Evolutionary conservation across 352 stramenopile species (phyloP).

Genomic region (Phytophthora quininea): DNA sequence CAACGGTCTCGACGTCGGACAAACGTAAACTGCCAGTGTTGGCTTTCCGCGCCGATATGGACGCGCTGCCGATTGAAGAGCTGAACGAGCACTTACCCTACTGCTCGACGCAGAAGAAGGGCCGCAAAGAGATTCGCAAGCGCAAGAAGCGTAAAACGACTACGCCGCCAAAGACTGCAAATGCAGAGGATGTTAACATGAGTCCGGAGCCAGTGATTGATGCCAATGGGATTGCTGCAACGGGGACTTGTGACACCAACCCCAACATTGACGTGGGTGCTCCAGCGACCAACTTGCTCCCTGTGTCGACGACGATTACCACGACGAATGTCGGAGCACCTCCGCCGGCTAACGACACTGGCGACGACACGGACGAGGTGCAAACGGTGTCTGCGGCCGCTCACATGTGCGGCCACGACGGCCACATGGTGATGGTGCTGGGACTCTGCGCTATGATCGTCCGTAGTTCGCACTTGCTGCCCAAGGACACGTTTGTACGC

Average conservation of each 20-base stretch:
- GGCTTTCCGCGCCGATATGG: constrained; percentile 95
- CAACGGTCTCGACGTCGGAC: constrained; percentile 48
- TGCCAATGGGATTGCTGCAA: constrained; percentile 11
- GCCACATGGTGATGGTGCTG: constrained; percentile 94
- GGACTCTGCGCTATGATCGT: constrained; percentile 87
- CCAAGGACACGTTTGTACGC: constrained; percentile 81
- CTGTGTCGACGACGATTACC: constrained; percentile 27
- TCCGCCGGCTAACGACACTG: constrained; percentile 34
- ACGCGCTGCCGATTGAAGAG: constrained; percentile 93
- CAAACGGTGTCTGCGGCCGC: constrained; percentile 41
- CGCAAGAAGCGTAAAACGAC: constrained; percentile 70
- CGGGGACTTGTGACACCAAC: constrained; percentile 8
- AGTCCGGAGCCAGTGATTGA: not conserved
- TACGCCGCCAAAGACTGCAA: constrained; percentile 16
- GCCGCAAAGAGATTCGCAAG: constrained; percentile 58
- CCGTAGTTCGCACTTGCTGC: constrained; percentile 70
- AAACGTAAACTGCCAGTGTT: constrained; percentile 84
- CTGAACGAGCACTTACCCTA: constrained; percentile 82
- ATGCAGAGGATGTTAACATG: not conserved
- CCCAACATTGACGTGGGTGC: constrained; percentile 30
- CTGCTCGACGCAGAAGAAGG: constrained; percentile 73
- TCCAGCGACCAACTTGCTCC: constrained; percentile 17
- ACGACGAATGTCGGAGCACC: constrained; percentile 32
- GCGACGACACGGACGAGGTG: constrained; percentile 42
- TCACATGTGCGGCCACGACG: constrained; percentile 97